Evolutionary conservation across 2,329 filamentous ascomycete genomes (phyloP).

Genomic region (Aspergillus sp.): DNA sequence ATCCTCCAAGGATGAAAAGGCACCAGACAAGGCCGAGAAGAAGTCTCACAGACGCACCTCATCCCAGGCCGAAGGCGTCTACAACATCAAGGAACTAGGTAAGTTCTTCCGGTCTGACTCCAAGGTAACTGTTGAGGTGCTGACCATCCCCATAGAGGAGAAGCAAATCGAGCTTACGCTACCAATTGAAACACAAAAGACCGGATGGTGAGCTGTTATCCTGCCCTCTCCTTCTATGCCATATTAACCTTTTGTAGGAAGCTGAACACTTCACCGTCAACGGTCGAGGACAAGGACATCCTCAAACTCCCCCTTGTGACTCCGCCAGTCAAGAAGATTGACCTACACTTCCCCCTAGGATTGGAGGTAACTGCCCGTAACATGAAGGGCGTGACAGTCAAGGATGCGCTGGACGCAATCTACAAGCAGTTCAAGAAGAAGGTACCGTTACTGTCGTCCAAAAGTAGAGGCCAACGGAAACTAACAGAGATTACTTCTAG

Average conservation of each 20-base stretch:
- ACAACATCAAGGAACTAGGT: constrained; percentile 87
- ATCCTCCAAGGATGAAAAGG: constrained; percentile 67
- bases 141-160: constrained; percentile 27
- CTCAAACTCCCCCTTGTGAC: constrained; percentile 80
- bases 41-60: constrained; percentile 71
- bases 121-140: background rate
- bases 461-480: background rate
- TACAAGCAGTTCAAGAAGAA: constrained; percentile 97
- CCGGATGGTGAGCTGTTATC: constrained; percentile 35
- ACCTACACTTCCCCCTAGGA: constrained; percentile 87
- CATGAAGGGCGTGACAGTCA: constrained; percentile 93
- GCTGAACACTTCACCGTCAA: constrained; percentile 81
- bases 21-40: constrained; percentile 49
- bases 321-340: constrained; percentile 90
- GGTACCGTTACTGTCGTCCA: constrained; percentile 55
- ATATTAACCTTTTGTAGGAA: constrained; percentile 65
- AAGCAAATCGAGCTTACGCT: constrained; percentile 38
- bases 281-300: constrained; percentile 80
- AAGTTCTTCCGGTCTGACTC: constrained; percentile 43
- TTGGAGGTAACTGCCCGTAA: constrained; percentile 88
- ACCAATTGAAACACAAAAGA: constrained; percentile 43
- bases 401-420: constrained; percentile 94
- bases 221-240: background rate
- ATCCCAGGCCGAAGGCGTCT: constrained; percentile 73
- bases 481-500: constrained; percentile 50